Base-by-base conservation (phyloP, 2,329 filamentous ascomycete species). In the Capronia americana region DNA sequence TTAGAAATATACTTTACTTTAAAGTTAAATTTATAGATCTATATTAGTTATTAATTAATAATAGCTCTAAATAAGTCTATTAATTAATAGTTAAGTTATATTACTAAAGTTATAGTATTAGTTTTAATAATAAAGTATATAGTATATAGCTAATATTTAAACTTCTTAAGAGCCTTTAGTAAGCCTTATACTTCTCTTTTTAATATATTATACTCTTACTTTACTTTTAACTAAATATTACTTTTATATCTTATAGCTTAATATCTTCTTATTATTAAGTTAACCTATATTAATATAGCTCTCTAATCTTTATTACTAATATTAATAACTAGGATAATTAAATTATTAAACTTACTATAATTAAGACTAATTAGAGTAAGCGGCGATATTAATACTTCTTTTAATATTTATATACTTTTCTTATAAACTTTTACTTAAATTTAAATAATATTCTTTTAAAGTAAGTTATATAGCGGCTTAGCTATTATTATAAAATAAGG, bases 131-230 rank as follows among this genome's bases (percentile, higher is more conserved):
- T 28, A 46, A 57, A 57, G 1, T 11, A 12, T 10, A 57, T 34
- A 8, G 20, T n/a, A n/a, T 57, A 57, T 57, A 57, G 20, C 24
- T 58, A 57, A 7, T 20, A 20, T 14, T 46, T 46, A 46, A 46
- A 38, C 56, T 57, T 57, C 55, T 57, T 57, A 44, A 57, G n/a
- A 7, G 34, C 34, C 17, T 57, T 44, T 46, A 57, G 23, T 4
- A 28, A 26, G 7, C 1, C 2, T n/a, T n/a, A n/a, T n/a, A 32
- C 55, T 12, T 57, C 55, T 20, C 55, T 7, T 11, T 57, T 57
- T 1, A 57, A 11, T 1, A 32, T 17, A 44, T 57, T 14, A 6
- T 57, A 57, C 12, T 24, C 34, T 3, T 2, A 1, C n/a, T 57
- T 11, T 0, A n/a, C 17, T 24, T 44, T 44, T 26, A 14, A n/a